Base-by-base conservation (phyloP, 441 rosid species). In the Francoa sonchifolia region DNA sequence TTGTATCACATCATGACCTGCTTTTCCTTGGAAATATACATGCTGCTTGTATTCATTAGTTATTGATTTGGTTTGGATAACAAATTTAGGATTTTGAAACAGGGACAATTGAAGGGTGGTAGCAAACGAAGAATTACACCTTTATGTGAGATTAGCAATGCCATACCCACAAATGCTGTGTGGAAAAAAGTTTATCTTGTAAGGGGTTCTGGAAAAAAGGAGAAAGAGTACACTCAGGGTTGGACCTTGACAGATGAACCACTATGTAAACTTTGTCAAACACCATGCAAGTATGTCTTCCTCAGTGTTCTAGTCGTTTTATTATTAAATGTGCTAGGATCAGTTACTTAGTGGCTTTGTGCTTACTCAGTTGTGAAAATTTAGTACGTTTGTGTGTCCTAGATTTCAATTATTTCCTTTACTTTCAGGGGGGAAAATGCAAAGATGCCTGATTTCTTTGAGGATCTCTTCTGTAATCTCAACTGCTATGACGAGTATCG, bases 231-330 rank as follows among this genome's bases (percentile, higher is more conserved):
- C 39, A 63, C 72, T 41, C 98, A 89, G 74, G 93, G 76, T 43
- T 85, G 98, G 98, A 70, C 67, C 40, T 35, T 53, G 45, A 54
- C 39, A 35, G 68, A 62, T 35, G 90, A 76, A 62, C 98, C 98
- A 39, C 98, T 89, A 40, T 89, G 98, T 59, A 89, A 89, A 69
- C 84, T 82, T 51, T 89, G 96, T 59, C 98, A 89, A 68, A 57
- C 65, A 39, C 77, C 67, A 17, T 85, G 94, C 89, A 66, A 44
- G 98, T 89, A 67, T 44, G 89, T 59, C 55, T 43, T 36, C 50
- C 27, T 54, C 34, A 38, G 26, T 57, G 37, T 22, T 63, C 33
- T n/a, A n/a, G n/a, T n/a, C n/a, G n/a, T n/a, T n/a, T n/a, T n/a
- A n/a, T n/a, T n/a, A n/a, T n/a, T n/a, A n/a, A n/a, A n/a, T n/a